These are phyloP conservation scores for Rubus parviflorus DNA, from an alignment of 306 rosid genomes.

Conservation along the genomic window DNA sequence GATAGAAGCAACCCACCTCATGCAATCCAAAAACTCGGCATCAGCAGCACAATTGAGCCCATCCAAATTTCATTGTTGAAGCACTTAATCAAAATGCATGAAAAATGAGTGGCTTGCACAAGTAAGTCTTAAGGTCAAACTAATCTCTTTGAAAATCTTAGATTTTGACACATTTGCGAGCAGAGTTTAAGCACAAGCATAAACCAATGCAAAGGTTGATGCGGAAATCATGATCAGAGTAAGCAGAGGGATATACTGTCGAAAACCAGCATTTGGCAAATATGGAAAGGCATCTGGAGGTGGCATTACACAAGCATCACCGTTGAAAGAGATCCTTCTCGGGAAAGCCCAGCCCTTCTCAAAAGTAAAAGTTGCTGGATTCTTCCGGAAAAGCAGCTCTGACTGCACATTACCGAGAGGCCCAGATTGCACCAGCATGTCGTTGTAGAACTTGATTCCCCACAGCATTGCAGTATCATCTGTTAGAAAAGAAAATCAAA, in stretches of 20 bases:
- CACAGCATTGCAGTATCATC: conserved; percentile 94
- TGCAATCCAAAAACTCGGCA: background rate
- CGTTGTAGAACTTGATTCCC: conserved; percentile 88
- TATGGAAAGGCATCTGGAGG: conserved; percentile 83
- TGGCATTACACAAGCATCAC: conserved; percentile 93
- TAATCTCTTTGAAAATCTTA: conserved; percentile 14
- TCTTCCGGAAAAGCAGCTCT: conserved; percentile 74
- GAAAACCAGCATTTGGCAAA: conserved; percentile 61
- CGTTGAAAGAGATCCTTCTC: conserved; percentile 80
- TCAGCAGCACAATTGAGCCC: conserved; percentile 12
- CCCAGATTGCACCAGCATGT: conserved; percentile 80
- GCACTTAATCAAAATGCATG: conserved; percentile 21
- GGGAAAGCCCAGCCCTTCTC: conserved; percentile 97
- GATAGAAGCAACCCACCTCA: conserved; percentile 23
- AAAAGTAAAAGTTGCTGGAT: conserved; percentile 63
- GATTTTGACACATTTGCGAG: background rate
- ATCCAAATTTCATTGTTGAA: conserved; percentile 18
- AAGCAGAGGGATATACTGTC: conserved; percentile 37
- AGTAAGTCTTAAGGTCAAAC: conserved; percentile 25
- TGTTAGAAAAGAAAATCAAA: conserved; percentile 39
- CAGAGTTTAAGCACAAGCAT: conserved; percentile 34
- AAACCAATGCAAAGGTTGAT: conserved; percentile 34
- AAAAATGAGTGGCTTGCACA: conserved; percentile 19
- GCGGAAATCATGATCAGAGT: conserved; percentile 38
- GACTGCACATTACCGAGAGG: conserved; percentile 79